Evolutionary conservation across 2,329 filamentous ascomycete genomes (phyloP).

Genomic region (Trichoderma sp.): DNA sequence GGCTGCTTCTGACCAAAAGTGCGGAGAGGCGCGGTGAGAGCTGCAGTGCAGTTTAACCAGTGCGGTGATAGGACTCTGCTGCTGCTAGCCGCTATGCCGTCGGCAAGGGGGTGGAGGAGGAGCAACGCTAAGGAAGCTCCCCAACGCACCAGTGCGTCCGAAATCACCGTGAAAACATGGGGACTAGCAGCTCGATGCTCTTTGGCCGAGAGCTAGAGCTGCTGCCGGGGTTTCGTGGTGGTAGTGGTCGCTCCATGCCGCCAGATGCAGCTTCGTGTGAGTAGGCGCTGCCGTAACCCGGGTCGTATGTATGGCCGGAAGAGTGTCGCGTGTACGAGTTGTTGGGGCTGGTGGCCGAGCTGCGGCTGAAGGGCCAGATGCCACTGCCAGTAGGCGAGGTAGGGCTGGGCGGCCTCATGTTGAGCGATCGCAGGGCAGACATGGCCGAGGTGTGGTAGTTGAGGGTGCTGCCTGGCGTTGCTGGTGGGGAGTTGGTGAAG

Average conservation of each 20-base stretch:
- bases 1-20: conserved; percentile 19
- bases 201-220: conserved; percentile 63
- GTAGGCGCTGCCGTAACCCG: conserved; percentile 44
- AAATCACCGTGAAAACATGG: conserved; percentile 56
- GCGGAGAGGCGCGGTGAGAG: conserved; percentile 27
- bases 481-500: conserved; percentile 56
- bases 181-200: conserved; percentile 67
- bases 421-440: conserved; percentile 59
- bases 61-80: conserved; percentile 23
- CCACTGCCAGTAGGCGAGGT: conserved; percentile 55
- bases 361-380: conserved; percentile 60
- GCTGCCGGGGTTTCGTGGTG: conserved; percentile 56
- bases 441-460: conserved; percentile 55
- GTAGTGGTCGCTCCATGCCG: conserved; percentile 59
- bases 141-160: conserved; percentile 12
- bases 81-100: conserved; percentile 18
- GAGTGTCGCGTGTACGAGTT: conserved; percentile 52
- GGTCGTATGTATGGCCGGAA: conserved; percentile 54
- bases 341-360: conserved; percentile 56
- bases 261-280: conserved; percentile 36
- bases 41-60: conserved; percentile 10
- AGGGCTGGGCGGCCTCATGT: conserved; percentile 58
- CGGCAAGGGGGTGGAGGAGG: conserved; percentile 9
- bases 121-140: conserved; percentile 7
- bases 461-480: conserved; percentile 46